Evolutionary conservation across 768 basidiomycete species (phyloP), one percentile per base, ranked within the genome.

Genomic region (Lentinula guzmanii): DNA sequence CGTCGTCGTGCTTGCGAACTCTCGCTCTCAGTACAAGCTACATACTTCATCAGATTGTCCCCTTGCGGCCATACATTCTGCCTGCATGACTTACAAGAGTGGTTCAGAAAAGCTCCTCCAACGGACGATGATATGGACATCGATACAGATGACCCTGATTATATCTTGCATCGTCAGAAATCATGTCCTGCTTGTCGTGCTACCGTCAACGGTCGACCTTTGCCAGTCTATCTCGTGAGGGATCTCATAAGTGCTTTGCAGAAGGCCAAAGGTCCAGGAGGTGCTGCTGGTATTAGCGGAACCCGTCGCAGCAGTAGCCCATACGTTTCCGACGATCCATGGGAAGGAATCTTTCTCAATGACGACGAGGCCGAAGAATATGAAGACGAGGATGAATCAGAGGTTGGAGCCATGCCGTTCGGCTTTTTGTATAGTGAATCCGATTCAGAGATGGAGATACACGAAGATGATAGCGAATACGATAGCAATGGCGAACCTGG

Each of bases 41-140:
- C 39, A 9, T 15, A 45, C 15, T 42, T 57, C 18, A 43, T 15
- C 56, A 90, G 89, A 1, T 76, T 91, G 48, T 81, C 87, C 1
- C 90, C 90, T 0, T 91, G 90, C 66, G 90, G 90, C 1, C 90
- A 91, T 65, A 80, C 89, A n/a, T 75, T 89, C n/a, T 91, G 90
- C 61, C 78, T 87, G 31, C 65, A 67, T 2, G 91, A 90, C 65
- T 81, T 91, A 8, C 86, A 89, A 70, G 84, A 86, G 65, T 91
- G 90, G 90, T 91, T 91, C 73, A 81, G 83, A 62, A 80, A 83
- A 56, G 87, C 88, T 3, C 88, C 89, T 3, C 72, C 76, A 0
- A 63, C 66, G 11, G 68, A 69, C 4, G 77, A 80, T 21, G 77
- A 78, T 56, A 68, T 71, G 58, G 75, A 76, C 39, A 68, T 75